These are phyloP conservation scores for Fusarium luffae DNA, from an alignment of 2,329 filamentous ascomycete genomes.

Conservation along the genomic window DNA sequence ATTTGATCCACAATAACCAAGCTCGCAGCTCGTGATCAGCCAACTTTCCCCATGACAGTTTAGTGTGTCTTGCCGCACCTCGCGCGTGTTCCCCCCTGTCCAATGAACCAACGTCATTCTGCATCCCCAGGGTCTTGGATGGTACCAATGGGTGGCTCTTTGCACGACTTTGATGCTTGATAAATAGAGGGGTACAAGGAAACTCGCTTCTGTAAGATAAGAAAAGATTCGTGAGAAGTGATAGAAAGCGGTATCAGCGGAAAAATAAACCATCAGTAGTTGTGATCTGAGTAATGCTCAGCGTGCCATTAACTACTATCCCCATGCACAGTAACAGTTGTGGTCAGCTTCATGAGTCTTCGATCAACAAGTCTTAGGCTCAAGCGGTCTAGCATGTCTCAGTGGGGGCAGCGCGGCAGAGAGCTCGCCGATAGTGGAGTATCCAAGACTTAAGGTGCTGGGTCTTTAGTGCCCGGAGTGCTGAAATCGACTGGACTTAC, in stretches of 20 bases:
- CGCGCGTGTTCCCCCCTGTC: constrained; percentile 38
- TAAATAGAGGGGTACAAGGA: constrained; percentile 12
- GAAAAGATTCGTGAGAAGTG: background rate
- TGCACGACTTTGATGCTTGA: constrained; percentile 24
- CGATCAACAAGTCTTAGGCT: constrained; percentile 14
- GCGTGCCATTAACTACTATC: background rate
- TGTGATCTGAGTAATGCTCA: constrained; percentile 9
- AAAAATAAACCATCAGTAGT: background rate
- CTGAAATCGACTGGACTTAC: constrained; percentile 1
- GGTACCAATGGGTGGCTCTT: constrained; percentile 27
- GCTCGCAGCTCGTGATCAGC: constrained; percentile 42
- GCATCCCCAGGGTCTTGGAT: constrained; percentile 33
- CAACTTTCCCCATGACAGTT: constrained; percentile 24
- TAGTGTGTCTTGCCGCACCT: constrained; percentile 38
- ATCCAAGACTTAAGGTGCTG: background rate
- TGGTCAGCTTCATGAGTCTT: constrained; percentile 16
- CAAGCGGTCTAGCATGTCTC: constrained; percentile 31
- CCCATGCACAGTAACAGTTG: background rate
- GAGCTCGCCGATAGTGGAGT: constrained; percentile 3
- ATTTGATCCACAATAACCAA: constrained; percentile 36
- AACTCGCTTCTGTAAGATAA: background rate
- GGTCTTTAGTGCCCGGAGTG: background rate
- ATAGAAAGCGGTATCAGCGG: background rate
- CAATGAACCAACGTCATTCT: constrained; percentile 42
- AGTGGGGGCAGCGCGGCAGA: constrained; percentile 19